These are phyloP conservation scores for Hanseniaspora mollemarum DNA, from an alignment of 805 yeast genomes.

Conservation along the genomic window DNA sequence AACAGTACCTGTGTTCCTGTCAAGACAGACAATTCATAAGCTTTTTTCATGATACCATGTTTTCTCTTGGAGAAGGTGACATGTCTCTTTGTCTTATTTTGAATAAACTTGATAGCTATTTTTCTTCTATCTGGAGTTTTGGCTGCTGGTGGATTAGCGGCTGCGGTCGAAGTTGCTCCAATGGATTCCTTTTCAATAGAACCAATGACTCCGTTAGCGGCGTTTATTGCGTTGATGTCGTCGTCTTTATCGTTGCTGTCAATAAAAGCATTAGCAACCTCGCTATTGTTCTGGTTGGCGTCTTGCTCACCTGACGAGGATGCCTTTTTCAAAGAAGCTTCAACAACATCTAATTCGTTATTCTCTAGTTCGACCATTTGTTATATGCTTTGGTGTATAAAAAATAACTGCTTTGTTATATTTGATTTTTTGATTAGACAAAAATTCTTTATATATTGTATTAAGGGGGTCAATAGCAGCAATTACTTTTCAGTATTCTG, in stretches of 20 bases:
- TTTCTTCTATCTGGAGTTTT: conserved; percentile 59
- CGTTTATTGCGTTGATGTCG: not conserved
- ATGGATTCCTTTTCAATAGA: not conserved
- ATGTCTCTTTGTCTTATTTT: conserved; percentile 95
- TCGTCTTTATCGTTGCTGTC: not conserved
- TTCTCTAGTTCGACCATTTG: not conserved
- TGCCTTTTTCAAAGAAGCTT: not conserved
- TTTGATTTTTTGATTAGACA: not conserved
- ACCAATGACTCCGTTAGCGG: not conserved
- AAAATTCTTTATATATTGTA: not conserved
- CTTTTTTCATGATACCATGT: conserved; percentile 98
- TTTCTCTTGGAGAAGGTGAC: conserved; percentile 95
- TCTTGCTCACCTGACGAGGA: not conserved
- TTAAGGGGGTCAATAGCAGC: no score
- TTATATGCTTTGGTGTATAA: not conserved
- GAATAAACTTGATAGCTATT: conserved; percentile 92
- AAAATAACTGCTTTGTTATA: no score
- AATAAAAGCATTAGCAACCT: not conserved
- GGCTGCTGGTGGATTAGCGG: conserved; percentile 19
- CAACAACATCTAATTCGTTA: not conserved
- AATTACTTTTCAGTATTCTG: no score
- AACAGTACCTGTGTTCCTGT: conserved; percentile 95
- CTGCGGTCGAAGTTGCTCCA: conserved; percentile 12
- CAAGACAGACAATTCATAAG: conserved; percentile 91
- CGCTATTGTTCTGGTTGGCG: not conserved